Conservation (phyloP, 176 grass and related monocot species). For the Aegilops speltoides region DNA sequence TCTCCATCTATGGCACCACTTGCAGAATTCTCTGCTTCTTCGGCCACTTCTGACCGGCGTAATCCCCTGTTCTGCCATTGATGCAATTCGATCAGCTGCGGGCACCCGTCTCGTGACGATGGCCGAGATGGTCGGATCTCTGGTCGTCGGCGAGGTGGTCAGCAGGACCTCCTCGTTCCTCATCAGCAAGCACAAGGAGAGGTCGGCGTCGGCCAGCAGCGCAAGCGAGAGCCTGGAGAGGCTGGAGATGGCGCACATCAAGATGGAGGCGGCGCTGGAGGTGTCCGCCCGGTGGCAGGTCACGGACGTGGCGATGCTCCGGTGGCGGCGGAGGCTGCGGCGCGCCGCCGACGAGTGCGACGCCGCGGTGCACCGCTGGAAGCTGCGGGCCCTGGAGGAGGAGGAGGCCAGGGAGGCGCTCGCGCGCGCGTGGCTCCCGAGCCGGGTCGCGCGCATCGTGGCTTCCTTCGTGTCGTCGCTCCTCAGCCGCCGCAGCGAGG, state of each 20-base stretch:
- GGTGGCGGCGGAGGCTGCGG: not conserved
- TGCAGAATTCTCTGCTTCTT: no score
- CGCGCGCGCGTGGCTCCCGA: not conserved
- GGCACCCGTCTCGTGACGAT: not conserved
- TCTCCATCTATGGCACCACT: not conserved
- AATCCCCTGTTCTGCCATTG: no score
- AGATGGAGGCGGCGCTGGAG: not conserved
- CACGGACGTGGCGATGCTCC: not conserved
- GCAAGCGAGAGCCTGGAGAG: not conserved
- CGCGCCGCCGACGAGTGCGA: not conserved
- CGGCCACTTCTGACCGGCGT: no score
- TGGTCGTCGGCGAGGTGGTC: not conserved
- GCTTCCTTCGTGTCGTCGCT: not conserved
- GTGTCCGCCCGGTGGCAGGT: not conserved
- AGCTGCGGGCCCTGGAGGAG: not conserved
- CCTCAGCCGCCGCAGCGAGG: not conserved
- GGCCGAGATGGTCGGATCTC: not conserved
- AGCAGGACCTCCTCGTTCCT: not conserved
- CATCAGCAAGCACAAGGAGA: not conserved
- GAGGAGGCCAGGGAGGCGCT: not conserved
- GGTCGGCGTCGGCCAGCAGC: not conserved
- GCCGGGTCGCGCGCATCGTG: not conserved
- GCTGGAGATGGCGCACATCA: conserved; percentile 15
- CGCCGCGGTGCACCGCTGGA: not conserved
- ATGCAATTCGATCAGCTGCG: no score